These are phyloP conservation scores for Limtongia smithiae DNA, from an alignment of 805 yeast species.

Conservation along the genomic window DNA sequence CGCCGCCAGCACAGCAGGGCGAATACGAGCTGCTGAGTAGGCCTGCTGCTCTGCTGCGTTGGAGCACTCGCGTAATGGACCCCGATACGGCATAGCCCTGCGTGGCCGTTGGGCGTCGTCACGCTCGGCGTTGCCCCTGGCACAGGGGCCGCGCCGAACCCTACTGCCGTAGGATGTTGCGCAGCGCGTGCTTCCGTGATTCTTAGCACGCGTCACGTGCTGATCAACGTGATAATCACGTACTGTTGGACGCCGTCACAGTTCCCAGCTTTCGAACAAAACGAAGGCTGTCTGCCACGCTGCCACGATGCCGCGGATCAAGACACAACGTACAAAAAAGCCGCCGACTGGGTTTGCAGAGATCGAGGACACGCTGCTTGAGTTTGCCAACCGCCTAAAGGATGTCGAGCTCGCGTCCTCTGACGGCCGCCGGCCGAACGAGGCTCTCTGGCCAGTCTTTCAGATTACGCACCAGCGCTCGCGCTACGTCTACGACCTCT, in stretches of 20 bases:
- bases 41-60: too few relatives aligned
- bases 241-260: not conserved
- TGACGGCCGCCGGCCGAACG: conserved; percentile 50
- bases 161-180: too few relatives aligned
- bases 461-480: conserved; percentile 71
- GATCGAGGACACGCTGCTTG: conserved; percentile 60
- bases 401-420: conserved; percentile 40
- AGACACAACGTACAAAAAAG: conserved; percentile 43
- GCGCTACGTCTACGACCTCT: conserved; percentile 68
- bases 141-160: too few relatives aligned
- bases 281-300: not conserved
- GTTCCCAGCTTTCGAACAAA: not conserved
- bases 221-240: not conserved
- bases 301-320: conserved; percentile 46
- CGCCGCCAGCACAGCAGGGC: too few relatives aligned
- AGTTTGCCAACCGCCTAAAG: conserved; percentile 57
- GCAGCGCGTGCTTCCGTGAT: not conserved
- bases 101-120: too few relatives aligned
- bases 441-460: conserved; percentile 65
- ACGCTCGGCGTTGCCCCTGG: too few relatives aligned
- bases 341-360: conserved; percentile 76
- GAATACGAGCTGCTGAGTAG: too few relatives aligned
- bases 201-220: conserved; percentile 1
- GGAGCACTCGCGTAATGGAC: too few relatives aligned
- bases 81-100: too few relatives aligned